Percentiles rank a stretch among this genome's conserved stretches.
phyloP scores from a whole-genome alignment of 2,329 filamentous ascomycete genomes.

The Ampelomyces quisqualis region DNA sequence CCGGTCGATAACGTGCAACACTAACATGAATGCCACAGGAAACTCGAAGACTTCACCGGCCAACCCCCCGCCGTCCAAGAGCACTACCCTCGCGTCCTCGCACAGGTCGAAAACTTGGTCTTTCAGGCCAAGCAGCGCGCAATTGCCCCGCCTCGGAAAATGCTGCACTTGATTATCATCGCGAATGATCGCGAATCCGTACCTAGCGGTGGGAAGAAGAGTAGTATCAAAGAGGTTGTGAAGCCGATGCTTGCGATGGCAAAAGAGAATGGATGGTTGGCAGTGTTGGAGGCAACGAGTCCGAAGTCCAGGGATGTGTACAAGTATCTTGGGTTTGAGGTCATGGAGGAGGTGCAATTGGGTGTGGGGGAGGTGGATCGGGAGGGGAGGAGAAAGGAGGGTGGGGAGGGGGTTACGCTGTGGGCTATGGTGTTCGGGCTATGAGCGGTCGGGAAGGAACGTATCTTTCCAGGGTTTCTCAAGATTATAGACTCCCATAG shows the following conservation, averaged over 20 bases:
- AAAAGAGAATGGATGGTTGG: conserved; percentile 6
- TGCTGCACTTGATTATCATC: conserved; percentile 6
- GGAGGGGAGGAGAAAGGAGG: conserved; percentile 4
- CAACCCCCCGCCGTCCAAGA: background rate
- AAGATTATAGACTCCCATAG: too few species aligned
- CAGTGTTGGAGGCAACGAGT: conserved; percentile 7
- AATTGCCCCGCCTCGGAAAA: conserved; percentile 1
- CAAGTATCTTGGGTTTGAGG: conserved; percentile 5
- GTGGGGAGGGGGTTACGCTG: conserved; percentile 5
- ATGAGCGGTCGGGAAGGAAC: background rate
- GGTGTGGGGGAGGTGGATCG: conserved; percentile 3
- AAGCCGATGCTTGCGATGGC: conserved; percentile 9
- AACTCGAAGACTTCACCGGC: background rate
- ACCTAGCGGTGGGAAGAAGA: conserved; percentile 1
- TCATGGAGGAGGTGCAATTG: conserved; percentile 4
- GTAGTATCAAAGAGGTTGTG: conserved; percentile 6
- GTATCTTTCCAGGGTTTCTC: too few species aligned
- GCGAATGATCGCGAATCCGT: conserved; percentile 7
- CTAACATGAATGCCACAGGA: background rate
- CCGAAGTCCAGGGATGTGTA: conserved; percentile 7
- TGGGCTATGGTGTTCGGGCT: conserved; percentile 11
- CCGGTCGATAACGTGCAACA: background rate
- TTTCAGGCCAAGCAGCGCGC: background rate
- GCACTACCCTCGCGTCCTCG: background rate
- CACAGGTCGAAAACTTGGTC: background rate